These are phyloP conservation scores for Fusarium penzigii DNA, from an alignment of 2,329 filamentous ascomycete genomes.

Conservation along the genomic window DNA sequence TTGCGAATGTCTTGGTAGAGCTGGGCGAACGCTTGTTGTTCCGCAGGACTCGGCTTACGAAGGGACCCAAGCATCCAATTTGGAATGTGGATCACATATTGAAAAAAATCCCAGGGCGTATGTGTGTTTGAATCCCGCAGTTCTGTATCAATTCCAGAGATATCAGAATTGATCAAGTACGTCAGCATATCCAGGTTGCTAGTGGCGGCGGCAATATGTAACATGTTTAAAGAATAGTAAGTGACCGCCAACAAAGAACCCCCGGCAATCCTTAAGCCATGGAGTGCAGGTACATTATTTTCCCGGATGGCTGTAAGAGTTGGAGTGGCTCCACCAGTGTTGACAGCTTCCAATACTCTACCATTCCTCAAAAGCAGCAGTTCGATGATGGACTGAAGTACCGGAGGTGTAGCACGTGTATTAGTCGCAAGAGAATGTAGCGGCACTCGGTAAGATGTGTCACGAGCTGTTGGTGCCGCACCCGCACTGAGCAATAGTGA, in stretches of 20 bases:
- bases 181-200: not conserved
- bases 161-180: not conserved
- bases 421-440: accelerated
- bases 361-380: not conserved
- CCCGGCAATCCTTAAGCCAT: not conserved
- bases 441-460: accelerated
- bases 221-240: accelerated
- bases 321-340: accelerated
- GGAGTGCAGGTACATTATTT: accelerated
- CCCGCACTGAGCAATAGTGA: conserved; percentile 4
- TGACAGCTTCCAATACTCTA: not conserved
- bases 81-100: accelerated
- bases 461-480: conserved; percentile 1
- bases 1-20: conserved; percentile 11
- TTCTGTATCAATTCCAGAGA: not conserved
- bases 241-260: not conserved
- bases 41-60: not conserved
- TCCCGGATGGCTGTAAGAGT: accelerated
- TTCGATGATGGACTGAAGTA: not conserved
- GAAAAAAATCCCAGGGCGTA: not conserved
- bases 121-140: not conserved
- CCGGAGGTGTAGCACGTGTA: accelerated
- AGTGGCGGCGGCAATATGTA: not conserved
- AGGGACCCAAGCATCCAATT: accelerated
- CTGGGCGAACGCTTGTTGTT: conserved; percentile 1